Conservation (phyloP, 169 alveolate species). For the Plasmodium vivax region DNA sequence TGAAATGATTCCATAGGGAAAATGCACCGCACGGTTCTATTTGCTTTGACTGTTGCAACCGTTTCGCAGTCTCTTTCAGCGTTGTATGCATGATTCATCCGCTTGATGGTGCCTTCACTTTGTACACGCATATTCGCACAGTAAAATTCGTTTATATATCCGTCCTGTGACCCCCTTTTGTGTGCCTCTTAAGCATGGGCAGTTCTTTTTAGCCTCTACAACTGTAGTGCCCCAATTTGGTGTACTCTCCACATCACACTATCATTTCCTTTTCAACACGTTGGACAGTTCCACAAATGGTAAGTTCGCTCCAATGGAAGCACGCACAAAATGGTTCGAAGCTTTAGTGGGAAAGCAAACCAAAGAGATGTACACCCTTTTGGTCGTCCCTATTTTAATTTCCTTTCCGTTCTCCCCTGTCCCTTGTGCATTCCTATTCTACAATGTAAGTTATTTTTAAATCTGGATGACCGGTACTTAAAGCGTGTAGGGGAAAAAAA, state of each 20-base stretch:
- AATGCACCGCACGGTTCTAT: neutral
- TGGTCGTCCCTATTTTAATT: neutral
- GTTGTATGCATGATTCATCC: neutral
- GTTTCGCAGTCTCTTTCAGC: neutral
- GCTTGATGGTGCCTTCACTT: neutral
- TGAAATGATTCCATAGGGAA: neutral
- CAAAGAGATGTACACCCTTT: neutral
- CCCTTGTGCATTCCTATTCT: neutral
- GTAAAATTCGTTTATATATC: neutral
- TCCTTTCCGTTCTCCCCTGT: neutral
- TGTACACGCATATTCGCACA: neutral
- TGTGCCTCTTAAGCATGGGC: neutral
- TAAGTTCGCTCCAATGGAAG: neutral
- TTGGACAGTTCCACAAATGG: neutral
- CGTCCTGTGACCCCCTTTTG: neutral
- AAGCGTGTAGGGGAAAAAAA: neutral
- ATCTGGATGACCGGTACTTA: neutral
- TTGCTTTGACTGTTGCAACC: neutral
- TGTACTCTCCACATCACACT: neutral
- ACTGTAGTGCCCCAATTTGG: neutral
- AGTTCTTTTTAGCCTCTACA: neutral
- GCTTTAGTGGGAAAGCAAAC: neutral
- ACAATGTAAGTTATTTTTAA: neutral
- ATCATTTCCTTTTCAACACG: neutral
- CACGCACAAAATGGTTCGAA: neutral